phyloP scores from a whole-genome alignment of 208 protist genomes.

The Leishmania amazonensis region DNA sequence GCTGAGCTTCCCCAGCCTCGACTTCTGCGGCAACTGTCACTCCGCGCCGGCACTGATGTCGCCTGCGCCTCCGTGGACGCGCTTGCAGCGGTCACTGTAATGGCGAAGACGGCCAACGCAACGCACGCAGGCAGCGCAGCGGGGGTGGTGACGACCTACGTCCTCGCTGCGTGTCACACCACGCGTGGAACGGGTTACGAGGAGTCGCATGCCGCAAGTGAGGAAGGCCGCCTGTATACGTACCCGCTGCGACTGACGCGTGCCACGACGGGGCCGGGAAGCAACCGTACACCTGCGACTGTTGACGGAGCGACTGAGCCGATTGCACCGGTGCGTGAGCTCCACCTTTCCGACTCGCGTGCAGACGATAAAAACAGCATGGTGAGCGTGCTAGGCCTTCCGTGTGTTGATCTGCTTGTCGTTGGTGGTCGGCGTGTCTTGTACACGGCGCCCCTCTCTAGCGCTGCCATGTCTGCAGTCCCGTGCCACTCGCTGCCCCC shows the following conservation, averaged over 20 bases:
- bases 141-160: constrained; percentile 3
- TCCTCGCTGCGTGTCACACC: constrained; percentile 7
- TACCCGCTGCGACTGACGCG: constrained; percentile 1
- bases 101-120: background rate
- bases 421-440: constrained; percentile 20
- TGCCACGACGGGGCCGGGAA: background rate
- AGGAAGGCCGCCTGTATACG: constrained; percentile 2
- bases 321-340: constrained; percentile 6
- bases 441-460: constrained; percentile 18
- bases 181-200: background rate
- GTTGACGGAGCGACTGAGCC: background rate
- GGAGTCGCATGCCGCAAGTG: background rate
- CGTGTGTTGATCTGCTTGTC: constrained; percentile 7
- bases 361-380: constrained; percentile 2
- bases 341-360: background rate
- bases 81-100: background rate
- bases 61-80: background rate
- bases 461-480: constrained; percentile 9
- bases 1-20: constrained; percentile 13
- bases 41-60: background rate
- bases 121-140: background rate
- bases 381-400: constrained; percentile 25
- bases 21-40: constrained; percentile 9
- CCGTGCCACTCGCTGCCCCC: constrained; percentile 14
- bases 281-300: background rate